Conservation (phyloP, 768 basidiomycete species). For the Termitomyces sp. region DNA sequence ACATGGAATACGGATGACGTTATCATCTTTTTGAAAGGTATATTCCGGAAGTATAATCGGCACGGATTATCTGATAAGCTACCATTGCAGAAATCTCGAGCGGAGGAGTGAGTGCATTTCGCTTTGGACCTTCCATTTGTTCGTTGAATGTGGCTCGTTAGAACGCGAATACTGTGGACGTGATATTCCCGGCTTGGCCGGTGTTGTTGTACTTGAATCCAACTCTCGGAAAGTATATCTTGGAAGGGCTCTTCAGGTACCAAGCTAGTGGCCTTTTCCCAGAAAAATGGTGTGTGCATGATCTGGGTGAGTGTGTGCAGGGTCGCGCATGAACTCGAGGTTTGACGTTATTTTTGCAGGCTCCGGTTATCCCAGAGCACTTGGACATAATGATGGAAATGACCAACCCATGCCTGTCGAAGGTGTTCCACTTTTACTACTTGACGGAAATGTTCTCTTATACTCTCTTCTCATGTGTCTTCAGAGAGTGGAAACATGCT, state of each 20-base stretch:
- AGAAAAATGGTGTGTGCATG: conserved; percentile 58
- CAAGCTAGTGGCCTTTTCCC: conserved; percentile 64
- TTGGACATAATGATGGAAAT: conserved; percentile 39
- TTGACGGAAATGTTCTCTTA: too few species aligned
- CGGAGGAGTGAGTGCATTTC: conserved; percentile 37
- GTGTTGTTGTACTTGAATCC: conserved; percentile 51
- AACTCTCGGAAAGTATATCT: conserved; percentile 46
- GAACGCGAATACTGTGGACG: conserved; percentile 51
- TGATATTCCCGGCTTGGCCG: conserved; percentile 48
- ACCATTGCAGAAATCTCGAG: conserved; percentile 49
- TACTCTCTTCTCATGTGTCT: neutral
- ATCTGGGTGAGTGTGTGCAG: conserved; percentile 39
- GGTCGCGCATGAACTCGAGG: neutral
- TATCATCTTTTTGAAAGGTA: conserved; percentile 54
- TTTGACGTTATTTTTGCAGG: conserved; percentile 17
- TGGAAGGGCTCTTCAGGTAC: conserved; percentile 59
- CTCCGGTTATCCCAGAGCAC: conserved; percentile 35
- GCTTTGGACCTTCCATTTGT: neutral
- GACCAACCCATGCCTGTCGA: conserved; percentile 52
- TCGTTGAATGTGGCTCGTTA: conserved; percentile 10
- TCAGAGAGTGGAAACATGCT: conserved; percentile 71
- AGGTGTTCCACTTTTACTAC: conserved; percentile 19
- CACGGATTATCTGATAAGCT: neutral
- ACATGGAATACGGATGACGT: conserved; percentile 46
- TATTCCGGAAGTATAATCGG: neutral